Percentiles rank a stretch among this genome's conserved stretches.
Evolutionary conservation across 768 basidiomycete species (phyloP).

Genomic region (Kwoniella dejecticola): DNA sequence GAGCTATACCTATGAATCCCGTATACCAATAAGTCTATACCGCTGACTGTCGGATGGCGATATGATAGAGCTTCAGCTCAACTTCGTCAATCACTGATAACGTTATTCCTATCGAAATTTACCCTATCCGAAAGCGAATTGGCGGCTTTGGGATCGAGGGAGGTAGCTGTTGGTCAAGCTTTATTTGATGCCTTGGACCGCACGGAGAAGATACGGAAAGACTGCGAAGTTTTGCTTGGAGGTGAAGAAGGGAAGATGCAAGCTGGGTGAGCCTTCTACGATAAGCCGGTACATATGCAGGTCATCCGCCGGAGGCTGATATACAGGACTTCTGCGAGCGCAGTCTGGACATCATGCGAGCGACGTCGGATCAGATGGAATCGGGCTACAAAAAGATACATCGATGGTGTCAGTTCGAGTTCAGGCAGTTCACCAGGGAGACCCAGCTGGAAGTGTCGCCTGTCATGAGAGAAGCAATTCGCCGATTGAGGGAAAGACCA

Average conservation of each 20-base stretch:
- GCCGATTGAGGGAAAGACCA: constrained; percentile 72
- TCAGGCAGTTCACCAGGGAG: constrained; percentile 74
- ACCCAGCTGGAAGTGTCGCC: constrained; percentile 65
- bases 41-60: neutral
- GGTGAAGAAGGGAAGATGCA: constrained; percentile 59
- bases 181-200: constrained; percentile 89
- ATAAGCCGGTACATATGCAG: neutral
- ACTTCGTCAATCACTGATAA: constrained; percentile 70
- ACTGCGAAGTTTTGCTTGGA: constrained; percentile 82
- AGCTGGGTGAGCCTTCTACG: constrained; percentile 53
- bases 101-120: constrained; percentile 79
- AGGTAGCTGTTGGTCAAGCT: constrained; percentile 69
- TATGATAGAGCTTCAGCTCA: constrained; percentile 47
- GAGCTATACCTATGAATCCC: neutral
- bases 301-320: neutral
- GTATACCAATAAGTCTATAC: no score
- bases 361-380: constrained; percentile 79
- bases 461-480: constrained; percentile 72
- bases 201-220: constrained; percentile 75
- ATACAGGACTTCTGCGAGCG: neutral
- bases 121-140: constrained; percentile 75
- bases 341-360: constrained; percentile 85
- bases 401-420: constrained; percentile 82
- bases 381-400: constrained; percentile 86
- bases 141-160: constrained; percentile 73